phyloP scores from a whole-genome alignment of 129 eudicot genomes.

The Pseudognaphalium luteoalbum region DNA sequence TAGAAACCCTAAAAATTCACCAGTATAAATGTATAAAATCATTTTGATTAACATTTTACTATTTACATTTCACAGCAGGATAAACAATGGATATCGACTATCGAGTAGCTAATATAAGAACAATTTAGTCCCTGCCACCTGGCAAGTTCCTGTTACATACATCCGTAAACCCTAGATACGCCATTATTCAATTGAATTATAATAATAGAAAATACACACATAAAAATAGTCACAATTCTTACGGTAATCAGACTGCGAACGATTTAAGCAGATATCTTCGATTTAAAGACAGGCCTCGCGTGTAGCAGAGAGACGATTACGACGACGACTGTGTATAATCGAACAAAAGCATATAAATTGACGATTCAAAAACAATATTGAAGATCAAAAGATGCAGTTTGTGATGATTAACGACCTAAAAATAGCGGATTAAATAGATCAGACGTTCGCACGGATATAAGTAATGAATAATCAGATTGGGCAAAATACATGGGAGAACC shows the following conservation, averaged over 20 bases:
- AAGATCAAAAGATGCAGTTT: slow-evolving; percentile 9
- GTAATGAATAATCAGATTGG: slow-evolving; percentile 11
- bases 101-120: slow-evolving; percentile 1
- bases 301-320: slow-evolving; percentile 26
- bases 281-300: no score
- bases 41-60: background rate
- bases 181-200: background rate
- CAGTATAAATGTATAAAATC: no score
- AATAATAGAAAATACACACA: slow-evolving; percentile 8
- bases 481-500: slow-evolving; percentile 4
- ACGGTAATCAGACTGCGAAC: slow-evolving; percentile 21
- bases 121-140: slow-evolving; percentile 20
- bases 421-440: slow-evolving; percentile 27
- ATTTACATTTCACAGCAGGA: background rate
- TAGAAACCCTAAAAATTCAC: no score
- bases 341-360: slow-evolving; percentile 14
- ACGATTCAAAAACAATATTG: slow-evolving; percentile 3
- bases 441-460: slow-evolving; percentile 23
- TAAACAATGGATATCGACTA: background rate
- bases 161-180: slow-evolving; percentile 19
- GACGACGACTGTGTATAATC: slow-evolving; percentile 21
- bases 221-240: slow-evolving; percentile 28
- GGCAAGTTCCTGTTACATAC: background rate
- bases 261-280: no score
- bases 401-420: slow-evolving; percentile 16